A percentile compares a stretch with the other conserved stretches of the same genome.
Conservation (phyloP, 805 yeast genomes). For the Ogataea methylovora region DNA sequence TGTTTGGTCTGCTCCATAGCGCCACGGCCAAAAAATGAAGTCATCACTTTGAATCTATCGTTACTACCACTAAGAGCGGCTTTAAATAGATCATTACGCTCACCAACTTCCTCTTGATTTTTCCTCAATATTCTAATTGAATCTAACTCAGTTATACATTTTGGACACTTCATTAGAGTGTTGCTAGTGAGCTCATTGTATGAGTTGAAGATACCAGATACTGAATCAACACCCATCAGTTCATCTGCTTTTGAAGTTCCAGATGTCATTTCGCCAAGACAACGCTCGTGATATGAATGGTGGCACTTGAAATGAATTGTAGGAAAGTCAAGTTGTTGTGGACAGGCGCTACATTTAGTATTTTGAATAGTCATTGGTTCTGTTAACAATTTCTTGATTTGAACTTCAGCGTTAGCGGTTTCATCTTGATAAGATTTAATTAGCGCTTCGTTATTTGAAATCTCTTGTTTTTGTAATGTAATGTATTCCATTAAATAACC, state of each 20-base stretch:
- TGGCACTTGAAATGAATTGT: slow-evolving; percentile 77
- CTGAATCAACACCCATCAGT: slow-evolving; percentile 10
- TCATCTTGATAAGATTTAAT: slow-evolving; percentile 64
- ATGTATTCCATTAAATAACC: slow-evolving; percentile 59
- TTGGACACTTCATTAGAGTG: slow-evolving; percentile 52
- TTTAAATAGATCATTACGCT: slow-evolving; percentile 56
- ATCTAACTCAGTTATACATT: slow-evolving; percentile 66
- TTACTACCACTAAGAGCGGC: slow-evolving; percentile 43
- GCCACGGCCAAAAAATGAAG: slow-evolving; percentile 84
- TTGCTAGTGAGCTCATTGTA: slow-evolving; percentile 7
- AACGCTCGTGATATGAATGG: slow-evolving; percentile 81
- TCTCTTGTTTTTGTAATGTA: slow-evolving; percentile 52
- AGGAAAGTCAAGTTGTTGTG: slow-evolving; percentile 63
- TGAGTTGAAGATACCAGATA: not conserved
- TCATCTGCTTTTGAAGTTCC: slow-evolving; percentile 1
- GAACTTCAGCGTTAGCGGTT: slow-evolving; percentile 43
- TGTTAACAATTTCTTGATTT: slow-evolving; percentile 41
- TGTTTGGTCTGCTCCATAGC: slow-evolving; percentile 47
- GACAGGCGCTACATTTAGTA: slow-evolving; percentile 60
- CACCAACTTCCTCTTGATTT: slow-evolving; percentile 55
- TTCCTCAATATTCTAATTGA: slow-evolving; percentile 50
- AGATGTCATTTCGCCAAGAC: slow-evolving; percentile 46
- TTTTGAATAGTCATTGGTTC: slow-evolving; percentile 50
- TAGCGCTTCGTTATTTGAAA: slow-evolving; percentile 58
- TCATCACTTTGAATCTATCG: slow-evolving; percentile 66